Evolutionary conservation across 352 stramenopile species (phyloP), one percentile per base, ranked within the genome.

Genomic region (Phytopythium vexans): DNA sequence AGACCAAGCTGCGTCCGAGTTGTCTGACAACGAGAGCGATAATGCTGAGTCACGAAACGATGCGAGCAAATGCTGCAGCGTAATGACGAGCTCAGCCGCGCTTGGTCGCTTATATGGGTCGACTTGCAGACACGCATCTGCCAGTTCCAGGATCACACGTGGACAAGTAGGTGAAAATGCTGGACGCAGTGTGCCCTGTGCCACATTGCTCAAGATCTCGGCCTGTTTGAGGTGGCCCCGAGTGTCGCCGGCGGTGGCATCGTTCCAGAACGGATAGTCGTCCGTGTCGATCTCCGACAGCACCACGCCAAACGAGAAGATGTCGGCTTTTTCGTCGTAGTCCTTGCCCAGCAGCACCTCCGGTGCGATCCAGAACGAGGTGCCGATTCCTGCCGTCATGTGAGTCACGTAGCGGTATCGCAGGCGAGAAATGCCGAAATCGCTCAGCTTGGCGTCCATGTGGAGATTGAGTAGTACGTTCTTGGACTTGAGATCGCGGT

Each of bases 321-420:
- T 74, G 49, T 85, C 74, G 6, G 68, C 71, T 14, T 54, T 39
- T 49, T 85, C 74, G 40, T 82, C 60, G 45, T 85, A 85, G 40
- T 70, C 56, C 9, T 46, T 56, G 31, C 76, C 76, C 3, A 74
- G 41, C 2, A 89, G 39, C 53, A 87, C 62, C 52, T 89, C 75
- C 0, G 78, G 78, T 12, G 78, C 78, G 41, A 86, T 86, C 78
- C 78, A 88, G 61, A 86, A 86, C 10, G 40, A 62, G 12, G 71
- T 78, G 3, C 71, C 71, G 42, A 78, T 64, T 1, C 68, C 70
- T 34, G 65, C 69, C 3, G 68, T 77, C 64, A 76, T 76, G 61
- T 83, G 69, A 9, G 67, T 84, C 12, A 81, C 71, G 9, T 79
- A 66, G 10, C 63, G 64, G 39, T 75, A 60, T 6, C 64, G 62